phyloP scores from a whole-genome alignment of 805 yeast genomes.

The Blastobotrys muscicola region DNA sequence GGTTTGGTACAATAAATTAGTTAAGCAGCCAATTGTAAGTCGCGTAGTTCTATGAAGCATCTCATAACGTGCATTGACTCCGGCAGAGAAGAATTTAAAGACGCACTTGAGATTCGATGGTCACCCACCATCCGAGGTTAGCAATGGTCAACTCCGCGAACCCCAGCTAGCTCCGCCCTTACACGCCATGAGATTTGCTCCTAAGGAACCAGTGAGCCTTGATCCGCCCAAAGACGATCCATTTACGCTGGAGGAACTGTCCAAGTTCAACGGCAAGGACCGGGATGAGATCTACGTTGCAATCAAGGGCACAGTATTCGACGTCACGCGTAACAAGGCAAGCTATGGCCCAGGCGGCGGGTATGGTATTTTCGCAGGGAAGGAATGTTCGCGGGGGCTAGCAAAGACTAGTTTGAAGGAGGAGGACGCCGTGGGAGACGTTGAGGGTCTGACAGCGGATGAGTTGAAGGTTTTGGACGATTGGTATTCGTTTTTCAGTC shows the following conservation, averaged over 20 bases:
- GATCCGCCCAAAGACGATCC: slow-evolving; percentile 41
- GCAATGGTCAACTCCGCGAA: too few species aligned
- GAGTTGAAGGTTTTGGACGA: slow-evolving; percentile 58
- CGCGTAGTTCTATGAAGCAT: too few species aligned
- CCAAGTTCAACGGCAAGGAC: slow-evolving; percentile 38
- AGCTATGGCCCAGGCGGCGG: slow-evolving; percentile 73
- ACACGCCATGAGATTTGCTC: slow-evolving; percentile 33
- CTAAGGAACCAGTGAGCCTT: slow-evolving; percentile 44
- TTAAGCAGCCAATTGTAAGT: too few species aligned
- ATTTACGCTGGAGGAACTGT: slow-evolving; percentile 35
- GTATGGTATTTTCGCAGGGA: slow-evolving; percentile 64
- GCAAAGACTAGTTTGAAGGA: slow-evolving; percentile 57
- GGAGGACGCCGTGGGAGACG: slow-evolving; percentile 37
- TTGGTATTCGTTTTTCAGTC: slow-evolving; percentile 59
- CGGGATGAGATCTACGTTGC: slow-evolving; percentile 53
- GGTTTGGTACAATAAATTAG: too few species aligned
- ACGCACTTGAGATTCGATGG: too few species aligned
- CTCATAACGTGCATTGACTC: too few species aligned
- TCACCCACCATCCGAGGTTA: too few species aligned
- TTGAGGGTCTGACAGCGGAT: slow-evolving; percentile 41
- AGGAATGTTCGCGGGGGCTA: slow-evolving; percentile 67
- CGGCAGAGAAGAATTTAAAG: too few species aligned
- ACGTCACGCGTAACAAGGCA: slow-evolving; percentile 54
- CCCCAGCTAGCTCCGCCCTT: too few species aligned
- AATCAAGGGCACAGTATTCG: slow-evolving; percentile 69